Evolutionary conservation across 768 basidiomycete genomes (phyloP).

Genomic region (Calocybe gangraenosa): DNA sequence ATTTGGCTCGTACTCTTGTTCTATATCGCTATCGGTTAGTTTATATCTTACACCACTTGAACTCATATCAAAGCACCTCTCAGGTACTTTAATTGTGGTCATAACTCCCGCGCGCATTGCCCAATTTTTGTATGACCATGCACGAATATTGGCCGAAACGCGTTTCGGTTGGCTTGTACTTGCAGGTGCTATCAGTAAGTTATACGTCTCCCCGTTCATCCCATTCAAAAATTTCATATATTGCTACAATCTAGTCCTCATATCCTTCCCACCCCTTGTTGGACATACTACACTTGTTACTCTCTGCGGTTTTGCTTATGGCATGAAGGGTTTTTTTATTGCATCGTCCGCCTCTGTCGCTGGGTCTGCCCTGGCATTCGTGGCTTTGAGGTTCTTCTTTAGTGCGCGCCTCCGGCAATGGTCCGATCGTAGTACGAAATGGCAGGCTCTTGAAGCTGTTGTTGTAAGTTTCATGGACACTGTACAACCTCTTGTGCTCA

Average conservation of each 20-base stretch:
- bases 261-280: constrained; percentile 57
- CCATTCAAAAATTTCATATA: not conserved
- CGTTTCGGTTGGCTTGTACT: constrained; percentile 63
- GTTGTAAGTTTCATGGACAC: constrained; percentile 50
- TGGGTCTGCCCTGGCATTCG: constrained; percentile 62
- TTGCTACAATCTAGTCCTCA: constrained; percentile 29
- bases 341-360: constrained; percentile 55
- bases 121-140: constrained; percentile 67
- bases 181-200: constrained; percentile 45
- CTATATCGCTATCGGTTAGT: constrained; percentile 42
- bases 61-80: not conserved
- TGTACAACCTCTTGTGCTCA: constrained; percentile 2
- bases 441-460: constrained; percentile 74
- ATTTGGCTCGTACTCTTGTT: constrained; percentile 58
- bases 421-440: constrained; percentile 62
- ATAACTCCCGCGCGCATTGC: constrained; percentile 63
- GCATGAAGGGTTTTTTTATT: constrained; percentile 70
- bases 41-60: not conserved
- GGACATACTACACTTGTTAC: constrained; percentile 67
- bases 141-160: constrained; percentile 54
- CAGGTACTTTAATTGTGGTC: constrained; percentile 39
- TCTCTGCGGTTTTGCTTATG: constrained; percentile 81
- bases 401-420: constrained; percentile 50
- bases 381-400: constrained; percentile 57
- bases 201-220: constrained; percentile 1